Evolutionary conservation across 2,329 filamentous ascomycete genomes (phyloP), one percentile per base, ranked within the genome.

Genomic region (Pseudogymnoascus sp.): DNA sequence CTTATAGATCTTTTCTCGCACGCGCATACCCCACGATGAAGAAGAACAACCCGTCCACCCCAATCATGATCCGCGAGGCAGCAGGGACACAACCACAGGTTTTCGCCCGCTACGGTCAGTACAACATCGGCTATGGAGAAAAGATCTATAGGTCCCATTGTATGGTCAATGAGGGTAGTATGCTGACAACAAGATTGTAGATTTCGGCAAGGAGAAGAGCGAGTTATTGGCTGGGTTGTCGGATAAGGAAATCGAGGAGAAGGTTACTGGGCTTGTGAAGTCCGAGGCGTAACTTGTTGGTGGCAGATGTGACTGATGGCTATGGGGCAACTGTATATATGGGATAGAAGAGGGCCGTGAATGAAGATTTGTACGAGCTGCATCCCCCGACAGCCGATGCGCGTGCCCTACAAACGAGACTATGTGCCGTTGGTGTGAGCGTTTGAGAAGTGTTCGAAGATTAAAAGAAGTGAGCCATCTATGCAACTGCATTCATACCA

Each of bases 11-110:
- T 31, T 99, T 99, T 79, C 83, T 99, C 69, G 88, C 88, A 68
- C 87, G 91, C 75, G 87, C 92, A 69, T 99, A 99, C 78, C 95
- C 95, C 57, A 95, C 90, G 65, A 97, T 99, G 93, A 99, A 99
- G 87, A 96, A 96, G 83, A 90, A 93, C 83, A 99, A 99, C 81
- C 95, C 95, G 64, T 82, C 90, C 77, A 93, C 85, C 60, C 95
- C 95, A 63, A 97, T 99, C 78, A 82, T 99, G 82, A 87, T 99
- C 73, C 90, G 95, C 74, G 95, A 97, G 82, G 95, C 93, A 62
- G 80, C 85, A 70, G 91, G 90, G 73, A 91, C 90, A 63, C 80
- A 89, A 75, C 93, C 95, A 68, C 89, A 86, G 77, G 86, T 99
- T 68, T 97, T 89, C 78, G 93, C 93, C 70, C 84, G 95, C 87